Conservation (phyloP, 108 stramenopile species). For the Fistulifera pelliculosa region DNA sequence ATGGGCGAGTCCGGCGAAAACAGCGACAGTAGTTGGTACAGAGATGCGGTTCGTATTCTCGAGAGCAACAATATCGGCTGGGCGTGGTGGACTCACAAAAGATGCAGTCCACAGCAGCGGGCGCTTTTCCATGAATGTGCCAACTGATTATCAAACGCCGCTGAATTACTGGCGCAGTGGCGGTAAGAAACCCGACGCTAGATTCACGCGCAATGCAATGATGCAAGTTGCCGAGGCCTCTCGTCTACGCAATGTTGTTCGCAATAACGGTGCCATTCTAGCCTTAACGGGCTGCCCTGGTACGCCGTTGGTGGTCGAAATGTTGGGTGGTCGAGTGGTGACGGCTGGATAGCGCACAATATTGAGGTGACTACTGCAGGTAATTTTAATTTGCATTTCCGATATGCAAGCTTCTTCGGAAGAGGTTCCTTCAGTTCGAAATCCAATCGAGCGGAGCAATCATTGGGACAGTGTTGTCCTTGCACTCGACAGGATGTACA, state of each 20-base stretch:
- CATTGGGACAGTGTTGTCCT: not conserved
- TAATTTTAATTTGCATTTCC: not conserved
- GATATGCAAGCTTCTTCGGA: not conserved
- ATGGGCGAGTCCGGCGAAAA: slow-evolving; percentile 4
- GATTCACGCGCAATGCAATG: no score
- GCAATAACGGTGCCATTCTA: slow-evolving; percentile 1
- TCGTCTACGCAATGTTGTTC: not conserved
- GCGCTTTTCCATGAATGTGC: not conserved
- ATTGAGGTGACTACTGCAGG: not conserved
- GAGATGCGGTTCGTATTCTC: not conserved
- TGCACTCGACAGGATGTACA: not conserved
- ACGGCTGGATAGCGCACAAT: not conserved
- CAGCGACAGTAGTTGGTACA: not conserved
- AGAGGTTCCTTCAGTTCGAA: not conserved
- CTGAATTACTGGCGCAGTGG: slow-evolving; percentile 1
- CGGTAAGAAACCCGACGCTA: no score
- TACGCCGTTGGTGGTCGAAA: not conserved
- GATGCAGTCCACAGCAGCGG: not conserved
- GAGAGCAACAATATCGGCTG: not conserved
- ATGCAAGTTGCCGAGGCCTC: not conserved
- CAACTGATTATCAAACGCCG: not conserved
- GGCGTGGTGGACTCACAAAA: not conserved
- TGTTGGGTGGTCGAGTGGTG: not conserved
- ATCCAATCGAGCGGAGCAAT: not conserved
- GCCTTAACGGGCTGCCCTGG: not conserved